Percentiles rank a stretch among this genome's conserved stretches.
Evolutionary conservation across 495 filamentous ascomycete species (phyloP).

Genomic region (Penicillium desertorum): DNA sequence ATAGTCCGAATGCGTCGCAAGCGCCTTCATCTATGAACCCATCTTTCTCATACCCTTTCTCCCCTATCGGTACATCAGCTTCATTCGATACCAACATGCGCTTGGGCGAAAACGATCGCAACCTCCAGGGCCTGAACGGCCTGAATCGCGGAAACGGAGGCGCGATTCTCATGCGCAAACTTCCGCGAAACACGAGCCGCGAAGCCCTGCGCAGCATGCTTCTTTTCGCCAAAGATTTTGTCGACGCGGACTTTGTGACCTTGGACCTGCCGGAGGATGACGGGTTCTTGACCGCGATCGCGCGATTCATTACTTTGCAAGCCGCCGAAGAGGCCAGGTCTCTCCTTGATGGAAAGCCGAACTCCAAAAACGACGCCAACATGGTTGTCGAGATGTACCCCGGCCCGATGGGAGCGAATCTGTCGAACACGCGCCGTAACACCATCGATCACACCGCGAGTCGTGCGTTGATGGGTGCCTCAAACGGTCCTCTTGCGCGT

Average conservation of each 20-base stretch:
- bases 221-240: constrained; percentile 78
- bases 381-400: constrained; percentile 76
- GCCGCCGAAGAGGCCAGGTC: constrained; percentile 77
- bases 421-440: constrained; percentile 52
- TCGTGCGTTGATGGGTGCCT: constrained; percentile 53
- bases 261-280: constrained; percentile 64
- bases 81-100: constrained; percentile 51
- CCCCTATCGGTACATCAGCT: constrained; percentile 43
- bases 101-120: constrained; percentile 46
- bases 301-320: constrained; percentile 66
- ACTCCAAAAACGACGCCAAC: constrained; percentile 68
- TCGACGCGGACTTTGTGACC: constrained; percentile 69
- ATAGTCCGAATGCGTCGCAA: constrained; percentile 44
- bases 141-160: constrained; percentile 40
- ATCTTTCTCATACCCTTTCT: constrained; percentile 46
- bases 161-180: constrained; percentile 70
- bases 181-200: constrained; percentile 69
- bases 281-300: constrained; percentile 72
- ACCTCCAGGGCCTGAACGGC: constrained; percentile 50
- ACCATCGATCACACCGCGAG: constrained; percentile 58
- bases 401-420: constrained; percentile 40
- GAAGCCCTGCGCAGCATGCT: constrained; percentile 79
- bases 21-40: constrained; percentile 42
- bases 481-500: constrained; percentile 57
- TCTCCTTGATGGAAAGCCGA: constrained; percentile 77